Conservation (phyloP, 352 stramenopile genomes). For the Plasmopara muralis region DNA sequence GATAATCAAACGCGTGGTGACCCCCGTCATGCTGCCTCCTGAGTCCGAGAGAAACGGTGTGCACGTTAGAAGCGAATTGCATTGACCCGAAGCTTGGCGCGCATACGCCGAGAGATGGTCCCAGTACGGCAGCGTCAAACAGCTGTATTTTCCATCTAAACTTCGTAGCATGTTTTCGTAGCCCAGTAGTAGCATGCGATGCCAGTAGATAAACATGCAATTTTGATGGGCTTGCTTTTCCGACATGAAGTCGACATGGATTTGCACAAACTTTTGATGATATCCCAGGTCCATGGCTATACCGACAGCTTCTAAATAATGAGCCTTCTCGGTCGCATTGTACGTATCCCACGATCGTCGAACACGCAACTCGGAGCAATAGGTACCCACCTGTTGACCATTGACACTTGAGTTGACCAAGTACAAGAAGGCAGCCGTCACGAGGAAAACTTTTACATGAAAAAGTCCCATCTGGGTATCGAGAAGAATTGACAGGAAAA, state of each 20-base stretch:
- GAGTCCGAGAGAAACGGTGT: conserved; percentile 31
- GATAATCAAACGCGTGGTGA: conserved; percentile 11
- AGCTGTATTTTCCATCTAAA: conserved; percentile 30
- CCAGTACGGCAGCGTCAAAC: conserved; percentile 60
- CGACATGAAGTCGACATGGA: conserved; percentile 42
- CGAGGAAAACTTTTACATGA: neutral
- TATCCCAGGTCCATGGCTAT: conserved; percentile 34
- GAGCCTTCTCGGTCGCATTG: conserved; percentile 27
- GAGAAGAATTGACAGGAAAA: no score
- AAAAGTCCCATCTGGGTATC: neutral
- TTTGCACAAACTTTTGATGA: conserved; percentile 49
- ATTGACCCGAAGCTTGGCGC: conserved; percentile 14
- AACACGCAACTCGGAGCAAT: conserved; percentile 32
- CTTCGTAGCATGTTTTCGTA: conserved; percentile 74
- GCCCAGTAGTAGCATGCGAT: conserved; percentile 49
- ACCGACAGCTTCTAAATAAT: conserved; percentile 32
- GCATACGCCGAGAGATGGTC: conserved; percentile 36
- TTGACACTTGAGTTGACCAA: neutral
- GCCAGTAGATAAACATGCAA: conserved; percentile 75
- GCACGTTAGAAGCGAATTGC: conserved; percentile 34
- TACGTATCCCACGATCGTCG: conserved; percentile 43
- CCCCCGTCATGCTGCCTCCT: conserved; percentile 17
- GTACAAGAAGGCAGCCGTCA: neutral
- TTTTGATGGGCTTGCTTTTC: conserved; percentile 42
- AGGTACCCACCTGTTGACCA: conserved; percentile 22